Evolutionary conservation across 495 filamentous ascomycete species (phyloP).

Genomic region (Aspergillus taichungensis): DNA sequence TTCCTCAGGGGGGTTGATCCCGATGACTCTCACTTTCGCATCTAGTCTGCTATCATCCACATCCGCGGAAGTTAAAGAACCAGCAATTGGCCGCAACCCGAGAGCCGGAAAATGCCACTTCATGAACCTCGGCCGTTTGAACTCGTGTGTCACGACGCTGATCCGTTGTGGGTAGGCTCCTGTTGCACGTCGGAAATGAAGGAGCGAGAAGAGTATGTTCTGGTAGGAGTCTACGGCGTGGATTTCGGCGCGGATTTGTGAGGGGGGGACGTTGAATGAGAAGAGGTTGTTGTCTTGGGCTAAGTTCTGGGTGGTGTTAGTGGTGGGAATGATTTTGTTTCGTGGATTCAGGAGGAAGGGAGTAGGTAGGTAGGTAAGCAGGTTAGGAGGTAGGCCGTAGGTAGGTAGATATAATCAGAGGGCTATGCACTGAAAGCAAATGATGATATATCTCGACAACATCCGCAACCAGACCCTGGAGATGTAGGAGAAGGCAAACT

Average conservation of each 20-base stretch:
- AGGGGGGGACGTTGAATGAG: constrained; percentile 8
- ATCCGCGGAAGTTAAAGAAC: too few relatives aligned
- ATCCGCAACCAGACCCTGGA: too few relatives aligned
- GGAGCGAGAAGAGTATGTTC: constrained; percentile 64
- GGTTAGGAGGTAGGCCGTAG: too few relatives aligned
- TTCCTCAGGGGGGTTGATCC: constrained; percentile 59
- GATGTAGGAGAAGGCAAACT: not conserved
- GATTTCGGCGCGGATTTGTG: constrained; percentile 45
- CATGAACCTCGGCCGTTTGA: constrained; percentile 61
- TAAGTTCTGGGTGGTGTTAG: constrained; percentile 36
- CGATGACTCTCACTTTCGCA: constrained; percentile 43
- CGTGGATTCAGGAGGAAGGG: too few relatives aligned
- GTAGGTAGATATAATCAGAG: too few relatives aligned
- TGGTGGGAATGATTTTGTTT: too few relatives aligned
- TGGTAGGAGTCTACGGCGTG: constrained; percentile 71
- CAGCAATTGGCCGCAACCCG: constrained; percentile 25
- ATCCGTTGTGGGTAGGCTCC: constrained; percentile 34
- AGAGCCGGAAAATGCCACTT: constrained; percentile 60
- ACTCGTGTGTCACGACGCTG: constrained; percentile 65
- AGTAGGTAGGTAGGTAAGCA: too few relatives aligned
- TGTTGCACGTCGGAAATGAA: constrained; percentile 44
- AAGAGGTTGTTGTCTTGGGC: constrained; percentile 34
- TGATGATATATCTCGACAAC: too few relatives aligned
- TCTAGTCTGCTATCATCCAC: constrained; percentile 13
- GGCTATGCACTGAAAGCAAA: too few relatives aligned